Percentiles rank a stretch among this genome's conserved stretches.
Evolutionary conservation across 2,329 filamentous ascomycete genomes (phyloP).

Genomic region (Paraconiothyrium brasiliense): DNA sequence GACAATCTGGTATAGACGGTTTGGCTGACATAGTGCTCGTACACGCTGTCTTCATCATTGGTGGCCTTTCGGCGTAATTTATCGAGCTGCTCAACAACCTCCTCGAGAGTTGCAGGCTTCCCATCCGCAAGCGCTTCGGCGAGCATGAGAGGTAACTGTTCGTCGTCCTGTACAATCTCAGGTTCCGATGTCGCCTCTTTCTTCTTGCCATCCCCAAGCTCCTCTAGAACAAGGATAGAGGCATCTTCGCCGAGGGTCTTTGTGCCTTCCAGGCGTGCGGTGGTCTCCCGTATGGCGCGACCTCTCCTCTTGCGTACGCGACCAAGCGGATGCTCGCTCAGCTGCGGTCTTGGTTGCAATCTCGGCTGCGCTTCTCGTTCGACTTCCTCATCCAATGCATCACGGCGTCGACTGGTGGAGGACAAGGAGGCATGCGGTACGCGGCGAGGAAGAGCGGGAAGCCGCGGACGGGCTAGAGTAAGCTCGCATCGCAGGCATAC

Average conservation of each 20-base stretch:
- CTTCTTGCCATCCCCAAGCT: slow-evolving; percentile 27
- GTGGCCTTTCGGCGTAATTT: slow-evolving; percentile 37
- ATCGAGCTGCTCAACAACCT: slow-evolving; percentile 43
- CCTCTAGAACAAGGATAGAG: slow-evolving; percentile 47
- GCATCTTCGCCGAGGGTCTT: slow-evolving; percentile 46
- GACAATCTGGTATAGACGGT: slow-evolving; percentile 37
- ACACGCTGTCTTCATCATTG: slow-evolving; percentile 18
- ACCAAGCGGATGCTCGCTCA: slow-evolving; percentile 28
- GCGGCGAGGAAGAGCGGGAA: slow-evolving; percentile 26
- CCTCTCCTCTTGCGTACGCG: slow-evolving; percentile 35
- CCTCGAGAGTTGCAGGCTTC: slow-evolving; percentile 33
- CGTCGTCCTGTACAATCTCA: slow-evolving; percentile 16
- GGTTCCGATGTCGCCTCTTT: slow-evolving; percentile 15
- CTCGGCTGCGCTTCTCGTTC: slow-evolving; percentile 15
- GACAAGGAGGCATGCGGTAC: slow-evolving; percentile 39
- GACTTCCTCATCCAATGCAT: slow-evolving; percentile 31
- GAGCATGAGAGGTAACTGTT: slow-evolving; percentile 34
- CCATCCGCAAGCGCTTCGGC: slow-evolving; percentile 40
- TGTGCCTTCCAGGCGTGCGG: slow-evolving; percentile 38
- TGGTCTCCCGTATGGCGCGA: slow-evolving; percentile 36
- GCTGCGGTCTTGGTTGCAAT: slow-evolving; percentile 22
- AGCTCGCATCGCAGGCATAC: slow-evolving; percentile 53
- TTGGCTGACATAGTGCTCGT: slow-evolving; percentile 42
- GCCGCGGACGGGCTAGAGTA: slow-evolving; percentile 33
- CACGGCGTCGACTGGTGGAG: slow-evolving; percentile 32